Evolutionary conservation across 108 stramenopile species (phyloP).

Genomic region (Cyclotella kingstonii): DNA sequence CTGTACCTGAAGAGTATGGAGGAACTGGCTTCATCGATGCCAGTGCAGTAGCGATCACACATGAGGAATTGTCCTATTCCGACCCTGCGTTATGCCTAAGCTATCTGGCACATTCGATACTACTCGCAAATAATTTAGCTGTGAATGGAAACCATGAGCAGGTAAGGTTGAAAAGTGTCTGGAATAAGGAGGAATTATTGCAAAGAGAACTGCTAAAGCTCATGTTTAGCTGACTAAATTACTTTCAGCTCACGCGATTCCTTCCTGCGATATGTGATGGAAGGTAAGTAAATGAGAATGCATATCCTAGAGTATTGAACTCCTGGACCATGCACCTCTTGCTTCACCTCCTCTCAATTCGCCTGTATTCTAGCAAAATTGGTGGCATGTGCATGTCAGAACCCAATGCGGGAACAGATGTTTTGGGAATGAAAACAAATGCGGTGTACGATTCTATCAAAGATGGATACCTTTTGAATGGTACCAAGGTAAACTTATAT

Average conservation of each 20-base stretch:
- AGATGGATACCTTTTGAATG: constrained; percentile 84
- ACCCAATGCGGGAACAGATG: constrained; percentile 97
- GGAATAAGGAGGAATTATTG: too few relatives aligned
- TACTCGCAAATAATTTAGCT: constrained; percentile 86
- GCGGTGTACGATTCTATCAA: constrained; percentile 53
- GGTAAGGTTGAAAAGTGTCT: too few relatives aligned
- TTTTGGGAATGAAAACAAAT: constrained; percentile 92
- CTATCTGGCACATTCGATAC: constrained; percentile 92
- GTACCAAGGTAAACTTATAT: constrained; percentile 49
- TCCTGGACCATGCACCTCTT: too few relatives aligned
- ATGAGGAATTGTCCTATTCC: constrained; percentile 88
- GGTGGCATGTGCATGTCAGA: constrained; percentile 99
- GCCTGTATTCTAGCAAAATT: constrained; percentile 41
- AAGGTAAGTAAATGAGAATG: too few relatives aligned
- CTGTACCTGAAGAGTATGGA: constrained; percentile 88
- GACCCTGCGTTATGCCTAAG: constrained; percentile 98
- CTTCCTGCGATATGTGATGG: constrained; percentile 86
- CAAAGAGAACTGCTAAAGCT: neutral
- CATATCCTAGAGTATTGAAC: too few relatives aligned
- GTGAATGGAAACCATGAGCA: constrained; percentile 86
- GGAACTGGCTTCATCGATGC: constrained; percentile 84
- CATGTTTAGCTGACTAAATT: too few relatives aligned
- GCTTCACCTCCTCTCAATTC: neutral
- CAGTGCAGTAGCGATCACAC: constrained; percentile 82
- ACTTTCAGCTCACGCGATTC: constrained; percentile 47